phyloP scores from a whole-genome alignment of 2,329 filamentous ascomycete genomes.

The Kalmusia sp. region DNA sequence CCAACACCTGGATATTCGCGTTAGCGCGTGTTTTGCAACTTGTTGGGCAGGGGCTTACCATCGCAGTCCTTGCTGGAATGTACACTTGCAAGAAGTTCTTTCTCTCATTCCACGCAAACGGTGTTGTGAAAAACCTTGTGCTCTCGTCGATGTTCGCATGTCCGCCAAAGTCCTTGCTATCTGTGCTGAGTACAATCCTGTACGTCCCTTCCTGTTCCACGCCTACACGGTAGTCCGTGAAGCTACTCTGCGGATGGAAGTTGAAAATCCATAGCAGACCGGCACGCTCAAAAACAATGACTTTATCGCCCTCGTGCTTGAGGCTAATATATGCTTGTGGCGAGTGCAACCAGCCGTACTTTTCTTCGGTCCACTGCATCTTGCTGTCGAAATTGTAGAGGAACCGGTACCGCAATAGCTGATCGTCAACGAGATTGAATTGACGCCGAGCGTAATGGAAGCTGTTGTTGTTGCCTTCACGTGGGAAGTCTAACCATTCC shows the following conservation, averaged over 20 bases:
- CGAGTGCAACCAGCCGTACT: constrained; percentile 88
- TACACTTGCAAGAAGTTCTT: constrained; percentile 95
- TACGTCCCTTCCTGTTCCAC: constrained; percentile 87
- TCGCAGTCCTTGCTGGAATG: constrained; percentile 79
- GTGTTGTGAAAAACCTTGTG: constrained; percentile 92
- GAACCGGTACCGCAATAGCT: constrained; percentile 84
- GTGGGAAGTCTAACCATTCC: constrained; percentile 98
- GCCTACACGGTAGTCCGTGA: constrained; percentile 90
- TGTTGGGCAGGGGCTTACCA: constrained; percentile 63
- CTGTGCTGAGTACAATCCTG: constrained; percentile 82
- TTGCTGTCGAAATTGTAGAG: constrained; percentile 91
- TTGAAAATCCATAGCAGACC: constrained; percentile 96
- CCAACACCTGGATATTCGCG: constrained; percentile 10
- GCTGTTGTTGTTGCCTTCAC: constrained; percentile 88
- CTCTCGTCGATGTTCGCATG: constrained; percentile 76
- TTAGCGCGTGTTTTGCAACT: background rate
- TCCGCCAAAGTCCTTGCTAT: constrained; percentile 79
- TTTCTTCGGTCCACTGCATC: constrained; percentile 88
- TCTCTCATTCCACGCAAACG: constrained; percentile 86
- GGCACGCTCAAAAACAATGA: constrained; percentile 92
- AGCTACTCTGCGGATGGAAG: constrained; percentile 86
- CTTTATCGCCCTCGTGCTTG: constrained; percentile 93
- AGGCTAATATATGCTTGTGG: constrained; percentile 90
- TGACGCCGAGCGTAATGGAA: constrained; percentile 95
- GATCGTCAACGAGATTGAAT: constrained; percentile 89